Evolutionary conservation across 1,284 basidiomycete species (phyloP).

Genomic region (Vanrija sp.): DNA sequence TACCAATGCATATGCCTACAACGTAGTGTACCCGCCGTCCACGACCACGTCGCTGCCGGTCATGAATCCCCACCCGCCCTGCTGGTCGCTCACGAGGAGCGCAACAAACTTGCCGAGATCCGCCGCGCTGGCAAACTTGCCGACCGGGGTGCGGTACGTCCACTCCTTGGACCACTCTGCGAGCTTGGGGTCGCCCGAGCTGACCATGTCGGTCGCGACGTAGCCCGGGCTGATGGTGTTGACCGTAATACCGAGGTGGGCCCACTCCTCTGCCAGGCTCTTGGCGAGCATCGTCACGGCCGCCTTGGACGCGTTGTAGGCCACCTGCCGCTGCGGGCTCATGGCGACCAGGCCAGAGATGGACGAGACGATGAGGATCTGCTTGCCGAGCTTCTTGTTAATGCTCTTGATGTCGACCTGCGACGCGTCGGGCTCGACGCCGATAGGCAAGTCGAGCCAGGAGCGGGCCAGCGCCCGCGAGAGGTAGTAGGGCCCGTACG

Average conservation of each 20-base stretch:
- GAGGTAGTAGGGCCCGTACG: constrained; percentile 41
- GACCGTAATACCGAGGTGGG: constrained; percentile 40
- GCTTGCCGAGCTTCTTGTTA: constrained; percentile 34
- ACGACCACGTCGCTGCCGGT: constrained; percentile 45
- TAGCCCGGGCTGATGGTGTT: constrained; percentile 49
- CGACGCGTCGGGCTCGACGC: constrained; percentile 3
- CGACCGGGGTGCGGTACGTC: constrained; percentile 40
- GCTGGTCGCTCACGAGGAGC: constrained; percentile 28
- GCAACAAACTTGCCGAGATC: constrained; percentile 44
- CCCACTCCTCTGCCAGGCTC: constrained; percentile 48
- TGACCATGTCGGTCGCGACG: constrained; percentile 48
- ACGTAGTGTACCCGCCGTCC: constrained; percentile 37
- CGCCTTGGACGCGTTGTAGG: constrained; percentile 48
- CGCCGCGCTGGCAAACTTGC: constrained; percentile 37
- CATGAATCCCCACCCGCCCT: constrained; percentile 37
- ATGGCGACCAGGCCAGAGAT: constrained; percentile 47
- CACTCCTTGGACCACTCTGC: constrained; percentile 32
- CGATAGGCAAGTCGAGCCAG: constrained; percentile 35
- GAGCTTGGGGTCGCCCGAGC: constrained; percentile 25
- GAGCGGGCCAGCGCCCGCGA: constrained; percentile 37
- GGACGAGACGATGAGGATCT: constrained; percentile 47
- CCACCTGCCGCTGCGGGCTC: constrained; percentile 44
- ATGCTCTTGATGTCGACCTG: background rate
- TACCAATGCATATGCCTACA: background rate
- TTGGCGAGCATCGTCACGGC: constrained; percentile 44